Conservation (phyloP, 306 rosid genomes). For the Erythrophleum fordii region DNA sequence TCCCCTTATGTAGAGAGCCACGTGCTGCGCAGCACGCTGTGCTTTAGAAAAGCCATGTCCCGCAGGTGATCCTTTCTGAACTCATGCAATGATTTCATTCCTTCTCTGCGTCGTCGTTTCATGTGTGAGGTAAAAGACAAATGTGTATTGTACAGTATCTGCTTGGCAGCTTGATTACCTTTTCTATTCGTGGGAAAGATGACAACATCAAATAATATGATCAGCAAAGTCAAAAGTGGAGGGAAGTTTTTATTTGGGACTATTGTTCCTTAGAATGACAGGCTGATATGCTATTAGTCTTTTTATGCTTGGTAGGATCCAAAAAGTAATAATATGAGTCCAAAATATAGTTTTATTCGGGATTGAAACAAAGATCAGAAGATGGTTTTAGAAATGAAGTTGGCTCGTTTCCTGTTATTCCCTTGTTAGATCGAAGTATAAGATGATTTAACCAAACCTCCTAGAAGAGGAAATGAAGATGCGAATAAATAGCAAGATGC, state of each 20-base stretch:
- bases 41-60: no score
- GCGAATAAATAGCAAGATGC: neutral
- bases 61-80: neutral
- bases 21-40: no score
- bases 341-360: neutral
- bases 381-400: neutral
- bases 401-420: neutral
- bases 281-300: slow-evolving; percentile 40
- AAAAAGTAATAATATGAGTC: slow-evolving; percentile 8
- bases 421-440: neutral
- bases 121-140: slow-evolving; percentile 20
- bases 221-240: slow-evolving; percentile 43
- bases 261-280: slow-evolving; percentile 41
- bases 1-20: no score
- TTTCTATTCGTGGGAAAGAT: slow-evolving; percentile 20
- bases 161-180: slow-evolving; percentile 19
- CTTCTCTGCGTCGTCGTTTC: slow-evolving; percentile 27
- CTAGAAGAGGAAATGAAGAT: slow-evolving; percentile 17
- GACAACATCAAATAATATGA: slow-evolving; percentile 25
- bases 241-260: slow-evolving; percentile 36
- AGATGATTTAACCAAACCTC: slow-evolving; percentile 4
- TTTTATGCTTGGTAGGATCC: slow-evolving; percentile 31
- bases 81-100: slow-evolving; percentile 12
- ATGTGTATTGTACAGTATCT: slow-evolving; percentile 12
- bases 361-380: neutral